phyloP scores from a whole-genome alignment of 1,284 basidiomycete genomes.

The Cutaneotrichosporon sp. region DNA sequence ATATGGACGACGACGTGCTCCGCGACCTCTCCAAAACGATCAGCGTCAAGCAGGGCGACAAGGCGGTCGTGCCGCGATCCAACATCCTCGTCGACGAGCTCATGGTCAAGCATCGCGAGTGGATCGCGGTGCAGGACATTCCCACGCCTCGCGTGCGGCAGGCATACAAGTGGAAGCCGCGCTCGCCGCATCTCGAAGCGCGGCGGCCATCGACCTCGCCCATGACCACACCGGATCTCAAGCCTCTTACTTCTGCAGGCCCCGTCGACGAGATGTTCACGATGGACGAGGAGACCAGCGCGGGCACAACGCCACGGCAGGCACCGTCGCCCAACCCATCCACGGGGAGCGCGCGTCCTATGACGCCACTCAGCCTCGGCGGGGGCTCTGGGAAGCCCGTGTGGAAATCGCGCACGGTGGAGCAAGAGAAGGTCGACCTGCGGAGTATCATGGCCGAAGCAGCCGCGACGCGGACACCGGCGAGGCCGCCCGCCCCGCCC shows the following conservation, averaged over 20 bases:
- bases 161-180: constrained; percentile 51
- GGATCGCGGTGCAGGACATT: constrained; percentile 78
- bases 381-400: constrained; percentile 27
- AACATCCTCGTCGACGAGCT: constrained; percentile 61
- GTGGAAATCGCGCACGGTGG: constrained; percentile 57
- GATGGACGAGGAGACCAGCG: constrained; percentile 52
- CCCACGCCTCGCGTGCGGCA: constrained; percentile 63
- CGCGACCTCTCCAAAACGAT: constrained; percentile 67
- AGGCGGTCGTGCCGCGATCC: constrained; percentile 67
- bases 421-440: constrained; percentile 65
- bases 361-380: constrained; percentile 56
- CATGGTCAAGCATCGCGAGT: constrained; percentile 68
- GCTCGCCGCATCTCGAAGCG: constrained; percentile 55
- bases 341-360: constrained; percentile 44
- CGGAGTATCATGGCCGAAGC: constrained; percentile 80
- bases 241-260: constrained; percentile 30
- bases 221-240: constrained; percentile 25
- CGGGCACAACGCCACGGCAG: constrained; percentile 17
- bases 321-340: constrained; percentile 25
- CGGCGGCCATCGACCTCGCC: constrained; percentile 25
- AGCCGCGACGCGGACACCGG: constrained; percentile 29
- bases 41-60: constrained; percentile 63
- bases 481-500: constrained; percentile 17
- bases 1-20: constrained; percentile 66
- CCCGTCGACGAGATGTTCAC: constrained; percentile 51